phyloP scores from a whole-genome alignment of 768 basidiomycete genomes.

The Pulveroboletus sp. region DNA sequence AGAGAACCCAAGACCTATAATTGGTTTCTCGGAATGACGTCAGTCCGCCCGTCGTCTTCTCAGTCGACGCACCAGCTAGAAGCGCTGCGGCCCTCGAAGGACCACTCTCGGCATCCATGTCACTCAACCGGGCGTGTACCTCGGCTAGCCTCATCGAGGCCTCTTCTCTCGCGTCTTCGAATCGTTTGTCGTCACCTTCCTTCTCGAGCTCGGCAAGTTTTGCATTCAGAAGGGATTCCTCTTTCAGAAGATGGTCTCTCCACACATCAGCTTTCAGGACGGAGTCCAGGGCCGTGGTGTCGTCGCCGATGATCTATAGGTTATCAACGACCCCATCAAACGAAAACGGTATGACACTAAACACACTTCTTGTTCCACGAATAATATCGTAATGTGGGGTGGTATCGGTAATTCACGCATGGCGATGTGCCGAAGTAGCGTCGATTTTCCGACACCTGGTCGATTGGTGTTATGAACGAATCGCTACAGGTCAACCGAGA shows the following conservation, averaged over 20 bases:
- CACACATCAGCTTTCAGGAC: slow-evolving; percentile 99
- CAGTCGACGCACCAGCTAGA: slow-evolving; percentile 59
- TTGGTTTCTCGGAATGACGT: background rate
- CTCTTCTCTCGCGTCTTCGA: slow-evolving; percentile 85
- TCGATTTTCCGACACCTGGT: slow-evolving; percentile 92
- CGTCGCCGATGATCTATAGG: slow-evolving; percentile 82
- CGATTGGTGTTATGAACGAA: background rate
- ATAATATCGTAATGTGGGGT: slow-evolving; percentile 91
- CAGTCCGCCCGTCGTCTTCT: background rate
- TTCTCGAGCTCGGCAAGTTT: slow-evolving; percentile 68
- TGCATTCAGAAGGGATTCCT: slow-evolving; percentile 74
- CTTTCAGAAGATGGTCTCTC: slow-evolving; percentile 86
- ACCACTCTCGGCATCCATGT: slow-evolving; percentile 97
- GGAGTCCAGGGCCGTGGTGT: slow-evolving; percentile 86
- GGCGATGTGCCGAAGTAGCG: slow-evolving; percentile 88
- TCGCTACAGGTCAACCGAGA: background rate
- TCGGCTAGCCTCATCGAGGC: slow-evolving; percentile 77
- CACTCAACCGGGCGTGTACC: slow-evolving; percentile 85
- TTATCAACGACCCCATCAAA: background rate
- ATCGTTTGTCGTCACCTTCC: slow-evolving; percentile 72
- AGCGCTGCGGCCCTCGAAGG: slow-evolving; percentile 90
- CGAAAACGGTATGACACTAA: background rate
- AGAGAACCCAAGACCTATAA: slow-evolving; percentile 81
- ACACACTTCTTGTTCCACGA: slow-evolving; percentile 94
- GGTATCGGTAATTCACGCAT: slow-evolving; percentile 94